Percentiles rank a stretch among this genome's conserved stretches.
Evolutionary conservation across 192 early-diverging fungal genomes (phyloP).

Genomic region (Thamnidium elegans): DNA sequence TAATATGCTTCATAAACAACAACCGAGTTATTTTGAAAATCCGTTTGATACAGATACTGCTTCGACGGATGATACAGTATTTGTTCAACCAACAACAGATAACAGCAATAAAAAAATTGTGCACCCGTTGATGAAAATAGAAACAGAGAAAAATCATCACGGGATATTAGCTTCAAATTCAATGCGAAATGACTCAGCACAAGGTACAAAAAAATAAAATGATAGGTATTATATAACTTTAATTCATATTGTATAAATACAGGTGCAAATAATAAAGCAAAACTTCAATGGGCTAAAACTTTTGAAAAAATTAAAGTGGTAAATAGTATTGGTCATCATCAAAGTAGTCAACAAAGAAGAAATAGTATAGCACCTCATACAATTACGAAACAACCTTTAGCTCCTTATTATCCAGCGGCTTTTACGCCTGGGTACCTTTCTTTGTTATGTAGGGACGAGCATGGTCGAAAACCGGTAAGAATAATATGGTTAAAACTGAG

Average conservation of each 20-base stretch:
- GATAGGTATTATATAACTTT: neutral
- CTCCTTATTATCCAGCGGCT: constrained; percentile 32
- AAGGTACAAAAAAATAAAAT: neutral
- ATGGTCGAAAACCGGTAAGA: constrained; percentile 30
- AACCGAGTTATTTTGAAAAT: constrained; percentile 33
- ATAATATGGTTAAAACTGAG: no score
- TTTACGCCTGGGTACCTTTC: constrained; percentile 26
- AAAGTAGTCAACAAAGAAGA: constrained; percentile 35
- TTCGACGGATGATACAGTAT: constrained; percentile 1
- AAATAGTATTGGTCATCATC: constrained; percentile 23
- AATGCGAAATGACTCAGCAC: neutral
- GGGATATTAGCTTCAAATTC: neutral
- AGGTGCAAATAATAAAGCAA: constrained; percentile 9
- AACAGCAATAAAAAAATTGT: neutral
- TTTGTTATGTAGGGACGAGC: constrained; percentile 24
- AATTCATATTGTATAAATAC: neutral
- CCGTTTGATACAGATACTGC: constrained; percentile 28
- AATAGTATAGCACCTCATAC: constrained; percentile 38
- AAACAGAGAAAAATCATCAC: neutral
- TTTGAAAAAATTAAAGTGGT: constrained; percentile 23
- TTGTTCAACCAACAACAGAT: neutral
- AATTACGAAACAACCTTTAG: constrained; percentile 28
- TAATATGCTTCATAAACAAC: constrained; percentile 3
- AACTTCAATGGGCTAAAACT: constrained; percentile 23
- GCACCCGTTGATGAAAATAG: neutral